These are phyloP conservation scores for Pelargonium australe DNA, from an alignment of 441 rosid species.

Conservation along the genomic window DNA sequence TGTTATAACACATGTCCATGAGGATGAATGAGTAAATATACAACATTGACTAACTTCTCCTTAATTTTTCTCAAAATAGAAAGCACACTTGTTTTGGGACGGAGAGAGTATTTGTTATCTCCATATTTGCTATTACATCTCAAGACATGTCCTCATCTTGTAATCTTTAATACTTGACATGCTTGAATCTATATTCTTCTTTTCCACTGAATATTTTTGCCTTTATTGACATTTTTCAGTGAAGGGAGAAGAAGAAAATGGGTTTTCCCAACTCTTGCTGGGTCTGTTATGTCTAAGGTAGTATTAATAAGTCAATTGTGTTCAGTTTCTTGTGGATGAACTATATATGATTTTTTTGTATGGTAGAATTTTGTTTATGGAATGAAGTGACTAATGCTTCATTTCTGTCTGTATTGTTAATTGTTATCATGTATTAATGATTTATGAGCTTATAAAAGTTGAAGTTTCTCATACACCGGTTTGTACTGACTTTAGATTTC, in stretches of 20 bases:
- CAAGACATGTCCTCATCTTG: not conserved
- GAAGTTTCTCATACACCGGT: too few species aligned
- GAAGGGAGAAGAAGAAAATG: conserved; percentile 94
- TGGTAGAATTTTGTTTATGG: not conserved
- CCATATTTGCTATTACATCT: not conserved
- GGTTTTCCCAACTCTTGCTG: conserved; percentile 73
- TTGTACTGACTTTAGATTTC: too few species aligned
- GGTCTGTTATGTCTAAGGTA: conserved; percentile 56
- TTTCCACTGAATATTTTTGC: conserved; percentile 14
- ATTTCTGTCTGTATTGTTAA: too few species aligned
- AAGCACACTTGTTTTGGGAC: too few species aligned
- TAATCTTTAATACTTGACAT: not conserved
- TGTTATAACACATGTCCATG: too few species aligned
- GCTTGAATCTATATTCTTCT: not conserved
- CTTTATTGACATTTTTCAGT: conserved; percentile 38
- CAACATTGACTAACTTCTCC: too few species aligned
- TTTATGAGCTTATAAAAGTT: too few species aligned
- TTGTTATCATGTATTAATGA: too few species aligned
- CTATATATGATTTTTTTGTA: not conserved
- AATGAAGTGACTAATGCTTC: not conserved
- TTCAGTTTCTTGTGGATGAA: not conserved
- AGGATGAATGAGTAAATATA: too few species aligned
- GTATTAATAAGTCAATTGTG: conserved; percentile 12
- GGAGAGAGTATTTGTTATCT: not conserved
- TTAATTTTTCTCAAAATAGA: too few species aligned